phyloP scores from a whole-genome alignment of 805 yeast genomes.

The Candida argentea region DNA sequence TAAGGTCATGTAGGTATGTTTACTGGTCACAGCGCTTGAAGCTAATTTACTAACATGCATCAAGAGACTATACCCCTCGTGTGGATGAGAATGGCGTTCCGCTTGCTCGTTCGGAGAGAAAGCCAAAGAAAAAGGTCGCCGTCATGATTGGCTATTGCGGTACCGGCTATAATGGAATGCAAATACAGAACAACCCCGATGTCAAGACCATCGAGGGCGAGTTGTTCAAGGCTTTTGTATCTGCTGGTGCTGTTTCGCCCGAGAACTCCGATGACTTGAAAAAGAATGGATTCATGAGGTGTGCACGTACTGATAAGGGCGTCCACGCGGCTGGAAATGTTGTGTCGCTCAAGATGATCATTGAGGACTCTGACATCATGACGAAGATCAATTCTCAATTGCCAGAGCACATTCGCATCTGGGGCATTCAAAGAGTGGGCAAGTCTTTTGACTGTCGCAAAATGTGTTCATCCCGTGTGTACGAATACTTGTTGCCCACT shows the following conservation, averaged over 20 bases:
- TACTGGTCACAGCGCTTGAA: neutral
- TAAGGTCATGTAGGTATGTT: conserved; percentile 52
- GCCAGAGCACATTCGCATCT: conserved; percentile 82
- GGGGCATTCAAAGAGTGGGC: conserved; percentile 88
- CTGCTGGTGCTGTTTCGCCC: conserved; percentile 80
- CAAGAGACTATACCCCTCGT: conserved; percentile 28
- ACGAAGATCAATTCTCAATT: conserved; percentile 61
- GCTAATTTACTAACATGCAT: conserved; percentile 3
- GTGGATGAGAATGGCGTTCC: conserved; percentile 59
- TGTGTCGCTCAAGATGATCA: conserved; percentile 70
- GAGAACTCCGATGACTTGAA: conserved; percentile 84
- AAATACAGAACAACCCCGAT: conserved; percentile 67
- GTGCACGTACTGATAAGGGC: conserved; percentile 89
- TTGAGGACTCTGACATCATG: conserved; percentile 70
- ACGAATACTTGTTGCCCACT: conserved; percentile 89
- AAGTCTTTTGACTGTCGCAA: conserved; percentile 90
- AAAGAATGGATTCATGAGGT: conserved; percentile 79
- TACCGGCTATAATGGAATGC: conserved; percentile 95
- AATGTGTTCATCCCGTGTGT: conserved; percentile 91
- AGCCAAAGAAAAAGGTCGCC: conserved; percentile 86
- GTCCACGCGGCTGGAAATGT: conserved; percentile 97
- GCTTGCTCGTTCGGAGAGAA: conserved; percentile 46
- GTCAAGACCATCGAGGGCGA: conserved; percentile 87
- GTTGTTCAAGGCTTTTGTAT: conserved; percentile 68
- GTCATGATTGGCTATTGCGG: conserved; percentile 92